A percentile compares a stretch with the other conserved stretches of the same genome.
phyloP scores from a whole-genome alignment of 345 rosid species.

The Eucalyptus curtisii region DNA sequence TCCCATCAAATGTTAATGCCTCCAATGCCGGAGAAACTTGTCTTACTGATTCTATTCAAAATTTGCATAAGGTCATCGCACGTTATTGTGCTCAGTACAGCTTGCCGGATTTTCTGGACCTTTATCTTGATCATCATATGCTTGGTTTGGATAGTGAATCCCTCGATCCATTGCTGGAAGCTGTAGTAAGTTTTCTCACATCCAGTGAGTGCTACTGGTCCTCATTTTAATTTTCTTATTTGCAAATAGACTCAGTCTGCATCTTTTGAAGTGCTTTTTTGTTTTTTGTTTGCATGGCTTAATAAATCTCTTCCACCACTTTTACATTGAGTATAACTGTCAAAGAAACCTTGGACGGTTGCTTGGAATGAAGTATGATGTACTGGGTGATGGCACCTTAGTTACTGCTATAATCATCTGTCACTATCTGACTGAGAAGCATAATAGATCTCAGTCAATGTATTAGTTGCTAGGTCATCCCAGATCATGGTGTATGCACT shows the following conservation, averaged over 20 bases:
- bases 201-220: conserved; percentile 2
- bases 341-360: background rate
- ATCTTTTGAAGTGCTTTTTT: background rate
- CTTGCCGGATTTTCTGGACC: conserved; percentile 84
- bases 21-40: conserved; percentile 23
- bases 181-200: conserved; percentile 71
- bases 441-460: background rate
- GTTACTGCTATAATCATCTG: background rate
- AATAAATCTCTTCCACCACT: background rate
- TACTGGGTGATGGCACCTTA: background rate
- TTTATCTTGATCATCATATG: conserved; percentile 73
- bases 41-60: conserved; percentile 23
- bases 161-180: conserved; percentile 40
- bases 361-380: background rate
- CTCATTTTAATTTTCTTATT: background rate
- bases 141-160: conserved; percentile 53
- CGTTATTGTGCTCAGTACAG: conserved; percentile 52
- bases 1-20: conserved; percentile 30
- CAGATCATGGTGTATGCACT: background rate
- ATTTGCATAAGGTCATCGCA: conserved; percentile 58
- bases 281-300: background rate
- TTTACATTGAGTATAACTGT: background rate
- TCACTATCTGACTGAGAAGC: background rate
- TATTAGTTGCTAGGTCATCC: background rate
- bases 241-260: background rate